A percentile compares a stretch with the other conserved stretches of the same genome.
These are phyloP conservation scores for Leavenworthia alabamica DNA, from an alignment of 345 rosid species.

Conservation along the genomic window DNA sequence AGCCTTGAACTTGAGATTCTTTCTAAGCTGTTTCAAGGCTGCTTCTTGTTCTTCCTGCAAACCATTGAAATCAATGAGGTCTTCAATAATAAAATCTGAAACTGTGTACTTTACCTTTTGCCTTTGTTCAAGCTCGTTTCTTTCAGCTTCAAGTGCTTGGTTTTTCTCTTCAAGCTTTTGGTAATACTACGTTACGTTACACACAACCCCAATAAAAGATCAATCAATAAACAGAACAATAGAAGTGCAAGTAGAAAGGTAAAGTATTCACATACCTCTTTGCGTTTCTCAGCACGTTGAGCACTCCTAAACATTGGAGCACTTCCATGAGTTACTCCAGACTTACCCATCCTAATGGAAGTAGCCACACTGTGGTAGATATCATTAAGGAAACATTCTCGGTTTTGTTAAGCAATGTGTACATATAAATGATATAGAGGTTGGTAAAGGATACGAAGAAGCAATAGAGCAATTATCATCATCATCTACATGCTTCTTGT, in stretches of 20 bases:
- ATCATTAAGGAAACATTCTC: constrained; percentile 10
- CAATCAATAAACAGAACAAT: constrained; percentile 2
- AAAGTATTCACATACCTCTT: too few relatives aligned
- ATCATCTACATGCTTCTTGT: constrained; percentile 62
- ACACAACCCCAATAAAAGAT: constrained; percentile 2
- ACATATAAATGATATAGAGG: background rate
- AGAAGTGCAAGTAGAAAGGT: too few relatives aligned
- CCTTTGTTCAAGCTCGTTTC: constrained; percentile 64
- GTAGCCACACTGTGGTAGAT: constrained; percentile 22
- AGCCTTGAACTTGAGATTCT: constrained; percentile 69
- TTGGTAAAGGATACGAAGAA: constrained; percentile 81
- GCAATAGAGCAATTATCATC: constrained; percentile 75
- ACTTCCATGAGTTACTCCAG: constrained; percentile 66
- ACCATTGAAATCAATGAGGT: background rate
- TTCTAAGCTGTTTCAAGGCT: constrained; percentile 85
- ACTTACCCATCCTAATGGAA: constrained; percentile 57
- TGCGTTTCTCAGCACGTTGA: constrained; percentile 86
- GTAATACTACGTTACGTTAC: constrained; percentile 67
- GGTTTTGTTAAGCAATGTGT: background rate
- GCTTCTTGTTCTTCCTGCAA: constrained; percentile 94
- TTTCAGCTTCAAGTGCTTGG: constrained; percentile 72
- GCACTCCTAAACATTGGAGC: constrained; percentile 83
- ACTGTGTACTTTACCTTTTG: constrained; percentile 48
- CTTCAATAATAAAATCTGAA: background rate
- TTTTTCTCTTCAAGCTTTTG: constrained; percentile 78